These are phyloP conservation scores for Emergomyces orientalis DNA, from an alignment of 2,329 filamentous ascomycete species.

Conservation along the genomic window DNA sequence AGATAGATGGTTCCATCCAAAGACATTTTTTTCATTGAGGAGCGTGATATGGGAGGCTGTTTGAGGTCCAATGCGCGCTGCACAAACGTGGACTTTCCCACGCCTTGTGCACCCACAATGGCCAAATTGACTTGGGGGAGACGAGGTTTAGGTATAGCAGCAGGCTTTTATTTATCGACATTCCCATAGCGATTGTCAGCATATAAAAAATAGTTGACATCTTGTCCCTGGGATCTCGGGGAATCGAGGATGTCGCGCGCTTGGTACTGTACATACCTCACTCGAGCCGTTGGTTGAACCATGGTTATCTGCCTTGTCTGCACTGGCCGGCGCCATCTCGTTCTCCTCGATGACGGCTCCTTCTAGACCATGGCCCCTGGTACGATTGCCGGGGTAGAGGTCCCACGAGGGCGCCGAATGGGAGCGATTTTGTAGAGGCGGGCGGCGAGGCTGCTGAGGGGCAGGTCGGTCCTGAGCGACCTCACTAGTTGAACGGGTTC, in stretches of 20 bases:
- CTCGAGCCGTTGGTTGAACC: slow-evolving; percentile 13
- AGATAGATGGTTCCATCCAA: slow-evolving; percentile 47
- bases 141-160: slow-evolving; percentile 22
- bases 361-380: slow-evolving; percentile 16
- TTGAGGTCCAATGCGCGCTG: slow-evolving; percentile 48
- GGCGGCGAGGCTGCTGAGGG: slow-evolving; percentile 22
- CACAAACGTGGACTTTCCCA: slow-evolving; percentile 53
- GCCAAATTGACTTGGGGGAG: slow-evolving; percentile 50
- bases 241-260: background rate
- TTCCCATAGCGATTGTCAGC: background rate
- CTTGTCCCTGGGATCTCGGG: no score
- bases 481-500: slow-evolving; percentile 28
- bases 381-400: slow-evolving; percentile 22
- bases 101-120: slow-evolving; percentile 45
- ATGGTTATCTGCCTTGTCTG: slow-evolving; percentile 7
- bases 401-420: slow-evolving; percentile 28
- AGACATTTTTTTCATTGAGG: slow-evolving; percentile 46
- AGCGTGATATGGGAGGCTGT: slow-evolving; percentile 30
- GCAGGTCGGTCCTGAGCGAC: slow-evolving; percentile 19
- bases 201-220: background rate
- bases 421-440: slow-evolving; percentile 27
- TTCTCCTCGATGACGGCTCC: slow-evolving; percentile 25
- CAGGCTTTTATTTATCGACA: slow-evolving; percentile 5
- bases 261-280: slow-evolving; percentile 21
- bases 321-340: slow-evolving; percentile 17